Base-by-base conservation (phyloP, 352 stramenopile species). In the Globisporangium lucens region DNA sequence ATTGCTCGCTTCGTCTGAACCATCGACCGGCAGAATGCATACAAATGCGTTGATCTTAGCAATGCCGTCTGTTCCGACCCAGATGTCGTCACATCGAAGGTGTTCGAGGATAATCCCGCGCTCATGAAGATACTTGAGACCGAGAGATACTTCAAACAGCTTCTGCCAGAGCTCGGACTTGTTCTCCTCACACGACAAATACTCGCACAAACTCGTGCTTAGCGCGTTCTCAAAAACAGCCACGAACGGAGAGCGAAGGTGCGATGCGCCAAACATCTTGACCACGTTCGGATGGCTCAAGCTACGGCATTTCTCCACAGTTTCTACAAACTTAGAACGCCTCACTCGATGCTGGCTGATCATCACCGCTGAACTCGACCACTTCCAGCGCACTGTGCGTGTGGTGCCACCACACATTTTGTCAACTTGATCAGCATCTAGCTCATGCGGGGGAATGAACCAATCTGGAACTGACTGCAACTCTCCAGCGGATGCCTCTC, bases 121-220 rank as follows among this genome's bases (percentile, higher is more conserved):
- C 38, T 63, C 57, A 15, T 17, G 12, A 13, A 63, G 57, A 7
- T 63, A 63, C 38, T 55, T 63, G 58, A 63, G 38, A 9, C 41
- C 58, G 15, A 63, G 58, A 4, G 58, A n/a, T 2, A 63, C 58
- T 10, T 63, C 58, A 9, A 55, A 55, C n/a, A 63, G 58, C 38
- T 38, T 41, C 27, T 27, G 13, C 58, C 58, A 63, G 13, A 38
- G 15, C 15, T 29, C 4, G 2, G 53, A 36, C 1, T 35, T 41
- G 59, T 55, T 61, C 56, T 47, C 51, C 8, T 56, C 2, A 0
- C 24, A 3, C 2, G n/a, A 15, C 22, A 56, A 3, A 7, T 20
- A 20, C n/a, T 56, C 51, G 0, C 51, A 10, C n/a, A 56, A n/a
- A n/a, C 51, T 56, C 10, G 51, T 35, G 22, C 51, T 56, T 7